Evolutionary conservation across 179 eudicot genomes (phyloP).

Genomic region (Sideroxylon spinosum): DNA sequence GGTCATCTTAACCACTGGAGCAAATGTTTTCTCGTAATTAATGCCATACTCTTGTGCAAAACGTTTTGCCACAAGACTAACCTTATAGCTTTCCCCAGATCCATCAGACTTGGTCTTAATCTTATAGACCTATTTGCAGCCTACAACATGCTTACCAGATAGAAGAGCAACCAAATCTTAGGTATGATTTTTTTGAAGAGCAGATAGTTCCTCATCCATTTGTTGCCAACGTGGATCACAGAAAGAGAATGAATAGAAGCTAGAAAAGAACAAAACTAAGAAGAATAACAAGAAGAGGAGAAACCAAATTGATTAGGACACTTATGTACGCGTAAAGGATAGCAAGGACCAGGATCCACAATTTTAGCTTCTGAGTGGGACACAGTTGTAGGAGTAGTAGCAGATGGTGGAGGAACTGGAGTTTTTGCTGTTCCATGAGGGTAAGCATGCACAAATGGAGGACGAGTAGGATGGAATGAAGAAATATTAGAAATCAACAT

Average conservation of each 20-base stretch:
- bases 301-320: not conserved
- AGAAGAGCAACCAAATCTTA: not conserved
- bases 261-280: not conserved
- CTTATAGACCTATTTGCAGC: not conserved
- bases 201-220: too few relatives aligned
- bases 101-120: not conserved
- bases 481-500: not conserved
- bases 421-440: not conserved
- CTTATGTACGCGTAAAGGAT: not conserved
- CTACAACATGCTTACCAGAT: not conserved
- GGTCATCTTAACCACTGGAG: not conserved
- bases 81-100: not conserved
- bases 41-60: not conserved
- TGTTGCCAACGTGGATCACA: too few relatives aligned
- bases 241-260: conserved; percentile 9
- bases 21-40: not conserved
- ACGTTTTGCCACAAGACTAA: not conserved
- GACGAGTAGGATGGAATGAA: not conserved
- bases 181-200: not conserved
- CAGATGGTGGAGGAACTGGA: not conserved
- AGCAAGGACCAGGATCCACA: not conserved
- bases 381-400: not conserved
- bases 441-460: not conserved
- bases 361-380: not conserved
- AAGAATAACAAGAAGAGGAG: not conserved